Evolutionary conservation across 805 yeast genomes (phyloP).

Genomic region (Starmera pachycereana): DNA sequence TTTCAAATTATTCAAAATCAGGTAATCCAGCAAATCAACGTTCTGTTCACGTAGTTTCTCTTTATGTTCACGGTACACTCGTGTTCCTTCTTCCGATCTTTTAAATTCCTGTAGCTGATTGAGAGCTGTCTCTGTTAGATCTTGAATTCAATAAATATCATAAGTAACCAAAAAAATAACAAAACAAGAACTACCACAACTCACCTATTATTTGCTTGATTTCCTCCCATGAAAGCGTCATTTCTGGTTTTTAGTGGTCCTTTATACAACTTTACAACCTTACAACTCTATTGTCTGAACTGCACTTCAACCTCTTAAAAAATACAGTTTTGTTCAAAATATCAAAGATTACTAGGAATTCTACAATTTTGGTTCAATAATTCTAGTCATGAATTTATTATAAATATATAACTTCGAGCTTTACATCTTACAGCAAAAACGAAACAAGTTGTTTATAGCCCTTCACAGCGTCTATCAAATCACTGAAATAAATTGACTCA

Average conservation of each 20-base stretch:
- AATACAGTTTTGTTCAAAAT: too few relatives aligned
- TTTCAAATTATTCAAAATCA: conserved; percentile 33
- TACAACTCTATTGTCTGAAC: too few relatives aligned
- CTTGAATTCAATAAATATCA: not conserved
- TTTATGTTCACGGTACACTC: conserved; percentile 35
- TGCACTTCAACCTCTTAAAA: too few relatives aligned
- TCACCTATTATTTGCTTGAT: not conserved
- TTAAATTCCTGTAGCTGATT: conserved; percentile 38
- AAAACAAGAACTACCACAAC: too few relatives aligned
- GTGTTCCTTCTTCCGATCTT: conserved; percentile 32
- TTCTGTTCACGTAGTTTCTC: conserved; percentile 23
- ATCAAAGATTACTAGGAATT: too few relatives aligned
- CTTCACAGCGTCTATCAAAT: conserved; percentile 37
- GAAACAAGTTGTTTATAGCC: conserved; percentile 32
- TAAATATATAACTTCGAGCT: too few relatives aligned
- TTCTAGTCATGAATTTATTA: too few relatives aligned
- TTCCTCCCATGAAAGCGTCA: not conserved
- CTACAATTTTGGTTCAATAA: too few relatives aligned
- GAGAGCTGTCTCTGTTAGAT: conserved; percentile 2
- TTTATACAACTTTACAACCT: too few relatives aligned
- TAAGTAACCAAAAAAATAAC: not conserved
- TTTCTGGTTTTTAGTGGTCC: too few relatives aligned
- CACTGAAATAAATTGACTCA: conserved; percentile 39
- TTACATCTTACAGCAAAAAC: conserved; percentile 5
- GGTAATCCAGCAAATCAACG: conserved; percentile 33